Evolutionary conservation across 2,329 filamentous ascomycete species (phyloP), one percentile per base, ranked within the genome.

Genomic region (Cladosporium austrohemisphaericum): DNA sequence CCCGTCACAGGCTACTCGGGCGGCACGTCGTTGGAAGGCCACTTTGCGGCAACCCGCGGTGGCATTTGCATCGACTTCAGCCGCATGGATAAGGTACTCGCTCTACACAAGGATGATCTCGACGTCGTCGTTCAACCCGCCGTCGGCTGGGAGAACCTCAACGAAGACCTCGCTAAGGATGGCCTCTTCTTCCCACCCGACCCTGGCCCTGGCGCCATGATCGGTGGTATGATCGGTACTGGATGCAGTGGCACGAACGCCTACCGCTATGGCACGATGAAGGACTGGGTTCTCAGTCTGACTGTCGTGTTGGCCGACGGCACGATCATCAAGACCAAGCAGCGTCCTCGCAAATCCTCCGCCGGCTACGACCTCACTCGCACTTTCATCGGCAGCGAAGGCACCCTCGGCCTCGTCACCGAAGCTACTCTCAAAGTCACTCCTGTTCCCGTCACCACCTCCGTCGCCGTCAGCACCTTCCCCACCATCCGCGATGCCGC

Each of bases 181-280:
- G 86, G 85, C 22, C 78, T 96, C 3, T 95, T 95, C 76, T 95
- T 95, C 71, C 90, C 90, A 18, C 90, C 89, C 1, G 90, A 95
- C 67, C 90, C 90, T 14, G 91, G 90, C 46, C 90, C 91, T 45
- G 89, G 90, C 14, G 90, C 90, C 53, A 88, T 88, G 84, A 95
- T 96, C 60, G 90, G 90, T 50, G 90, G 90, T 49, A 90, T 90
- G 86, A 81, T 90, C 26, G 86, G 85, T 18, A 90, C 86, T 1
- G 84, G 84, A 46, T 88, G 84, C 68, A 82, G 67, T 13, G 90
- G 90, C 52, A 95, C 90, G 11, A 95, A 95, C 66, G 85, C 90
- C 13, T 95, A 94, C 72, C 79, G 90, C 51, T 95, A 95, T 67
- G 91, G 90, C 54, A 95, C 90, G 2, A 95, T 95, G 89, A 84